Evolutionary conservation across 345 rosid species (phyloP).

Genomic region (Nephelium lappaceum): DNA sequence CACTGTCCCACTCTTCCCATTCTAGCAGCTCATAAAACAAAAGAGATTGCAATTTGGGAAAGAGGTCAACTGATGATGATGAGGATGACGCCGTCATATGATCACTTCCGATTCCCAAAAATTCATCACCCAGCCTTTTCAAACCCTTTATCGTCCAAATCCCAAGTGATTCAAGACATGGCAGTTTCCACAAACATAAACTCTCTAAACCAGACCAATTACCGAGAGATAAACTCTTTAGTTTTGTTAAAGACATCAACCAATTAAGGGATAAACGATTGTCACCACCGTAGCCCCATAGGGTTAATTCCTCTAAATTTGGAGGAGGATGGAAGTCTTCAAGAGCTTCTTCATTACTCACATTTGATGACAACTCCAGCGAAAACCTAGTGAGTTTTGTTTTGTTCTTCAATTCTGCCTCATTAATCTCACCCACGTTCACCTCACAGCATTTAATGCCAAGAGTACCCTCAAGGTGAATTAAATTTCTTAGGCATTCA

Average conservation of each 20-base stretch:
- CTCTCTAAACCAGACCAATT: neutral
- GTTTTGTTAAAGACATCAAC: neutral
- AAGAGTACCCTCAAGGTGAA: constrained; percentile 3
- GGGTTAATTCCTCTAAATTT: neutral
- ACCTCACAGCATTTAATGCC: neutral
- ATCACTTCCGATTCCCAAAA: neutral
- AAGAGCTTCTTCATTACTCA: neutral
- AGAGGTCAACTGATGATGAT: neutral
- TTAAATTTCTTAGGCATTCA: neutral
- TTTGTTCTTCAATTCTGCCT: neutral
- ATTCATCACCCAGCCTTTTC: neutral
- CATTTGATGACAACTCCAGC: neutral
- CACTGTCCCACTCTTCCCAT: constrained; percentile 1
- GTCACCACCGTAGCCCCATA: neutral
- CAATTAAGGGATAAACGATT: neutral
- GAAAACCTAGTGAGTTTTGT: neutral
- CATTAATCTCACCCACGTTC: neutral
- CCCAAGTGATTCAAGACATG: neutral
- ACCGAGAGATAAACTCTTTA: neutral
- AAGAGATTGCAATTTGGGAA: neutral
- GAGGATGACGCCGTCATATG: neutral
- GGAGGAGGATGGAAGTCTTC: constrained; percentile 7
- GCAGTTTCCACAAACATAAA: neutral
- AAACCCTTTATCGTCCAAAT: neutral
- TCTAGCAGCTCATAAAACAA: accelerated